Percentiles rank a stretch among this genome's conserved stretches.
Conservation (phyloP, 495 filamentous ascomycete species). For the Talaromyces thailandensis region DNA sequence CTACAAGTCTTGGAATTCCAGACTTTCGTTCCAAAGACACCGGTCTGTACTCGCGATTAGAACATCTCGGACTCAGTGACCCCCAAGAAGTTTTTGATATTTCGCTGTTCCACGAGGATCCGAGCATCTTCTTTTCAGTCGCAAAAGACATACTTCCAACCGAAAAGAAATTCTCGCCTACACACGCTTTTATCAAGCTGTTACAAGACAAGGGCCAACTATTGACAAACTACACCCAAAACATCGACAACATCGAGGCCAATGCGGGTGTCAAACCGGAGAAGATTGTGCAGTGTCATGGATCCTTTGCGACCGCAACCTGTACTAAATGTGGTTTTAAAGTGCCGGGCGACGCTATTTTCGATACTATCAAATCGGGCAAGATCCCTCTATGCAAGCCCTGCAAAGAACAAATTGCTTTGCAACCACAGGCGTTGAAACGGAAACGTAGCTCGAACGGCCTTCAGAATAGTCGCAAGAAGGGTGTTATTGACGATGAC, state of each 20-base stretch:
- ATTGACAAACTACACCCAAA: conserved; percentile 95
- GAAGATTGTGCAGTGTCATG: conserved; percentile 93
- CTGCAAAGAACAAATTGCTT: conserved; percentile 33
- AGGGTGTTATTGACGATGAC: conserved; percentile 46
- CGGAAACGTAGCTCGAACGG: conserved; percentile 66
- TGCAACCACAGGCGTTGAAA: conserved; percentile 48
- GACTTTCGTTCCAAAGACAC: conserved; percentile 62
- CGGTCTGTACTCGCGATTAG: conserved; percentile 64
- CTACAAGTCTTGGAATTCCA: conserved; percentile 59
- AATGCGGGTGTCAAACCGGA: conserved; percentile 74
- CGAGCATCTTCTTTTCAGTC: conserved; percentile 83
- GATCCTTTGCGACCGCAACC: conserved; percentile 85
- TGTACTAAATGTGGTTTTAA: conserved; percentile 75
- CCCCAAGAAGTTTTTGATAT: conserved; percentile 96
- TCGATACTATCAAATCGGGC: conserved; percentile 68
- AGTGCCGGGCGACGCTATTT: conserved; percentile 70
- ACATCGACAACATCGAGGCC: conserved; percentile 94
- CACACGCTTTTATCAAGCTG: conserved; percentile 92
- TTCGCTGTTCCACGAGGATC: conserved; percentile 73
- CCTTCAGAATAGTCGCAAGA: conserved; percentile 41
- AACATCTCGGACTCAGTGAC: conserved; percentile 65
- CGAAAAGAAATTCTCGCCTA: conserved; percentile 67
- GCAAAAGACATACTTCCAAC: conserved; percentile 85
- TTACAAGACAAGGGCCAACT: conserved; percentile 85
- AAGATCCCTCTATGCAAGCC: conserved; percentile 47